These are phyloP conservation scores for Lepraria neglecta DNA, from an alignment of 495 filamentous ascomycete species.

Conservation along the genomic window DNA sequence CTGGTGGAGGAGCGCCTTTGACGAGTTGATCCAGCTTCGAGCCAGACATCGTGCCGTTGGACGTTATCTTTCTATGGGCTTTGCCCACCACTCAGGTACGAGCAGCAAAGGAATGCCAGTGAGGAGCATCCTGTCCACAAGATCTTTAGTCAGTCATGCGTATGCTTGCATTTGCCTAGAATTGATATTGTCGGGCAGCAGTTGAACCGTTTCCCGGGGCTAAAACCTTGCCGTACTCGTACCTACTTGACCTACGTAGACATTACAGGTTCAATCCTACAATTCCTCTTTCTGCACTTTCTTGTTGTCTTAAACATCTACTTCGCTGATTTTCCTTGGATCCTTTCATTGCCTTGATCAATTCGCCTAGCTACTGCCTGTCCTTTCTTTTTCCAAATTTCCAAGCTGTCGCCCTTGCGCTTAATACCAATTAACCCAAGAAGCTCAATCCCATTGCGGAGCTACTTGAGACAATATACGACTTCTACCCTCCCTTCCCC, in stretches of 20 bases:
- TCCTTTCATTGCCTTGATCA: not conserved
- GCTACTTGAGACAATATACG: not conserved
- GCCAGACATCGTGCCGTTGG: constrained; percentile 40
- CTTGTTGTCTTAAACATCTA: not conserved
- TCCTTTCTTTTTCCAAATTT: not conserved
- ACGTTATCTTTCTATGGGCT: not conserved
- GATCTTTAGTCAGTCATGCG: not conserved
- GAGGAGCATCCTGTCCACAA: not conserved
- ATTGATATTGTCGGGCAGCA: not conserved
- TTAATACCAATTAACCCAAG: not conserved
- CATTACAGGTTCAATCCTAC: not conserved
- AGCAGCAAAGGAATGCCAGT: not conserved
- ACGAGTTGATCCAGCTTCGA: constrained; percentile 77
- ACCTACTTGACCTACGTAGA: constrained; percentile 2
- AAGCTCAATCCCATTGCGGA: not conserved
- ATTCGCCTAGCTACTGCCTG: not conserved
- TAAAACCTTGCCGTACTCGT: not conserved
- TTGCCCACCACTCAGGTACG: constrained; percentile 5
- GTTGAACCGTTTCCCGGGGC: constrained; percentile 2
- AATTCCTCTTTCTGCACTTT: not conserved
- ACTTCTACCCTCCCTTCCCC: not conserved
- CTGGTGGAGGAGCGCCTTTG: constrained; percentile 65
- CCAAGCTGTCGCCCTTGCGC: constrained; percentile 9
- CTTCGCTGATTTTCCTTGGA: too few relatives aligned
- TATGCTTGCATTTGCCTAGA: not conserved